Percentiles rank a stretch among this genome's conserved stretches.
phyloP scores from a whole-genome alignment of 139 green algal species.

The Picochlorum sp. region DNA sequence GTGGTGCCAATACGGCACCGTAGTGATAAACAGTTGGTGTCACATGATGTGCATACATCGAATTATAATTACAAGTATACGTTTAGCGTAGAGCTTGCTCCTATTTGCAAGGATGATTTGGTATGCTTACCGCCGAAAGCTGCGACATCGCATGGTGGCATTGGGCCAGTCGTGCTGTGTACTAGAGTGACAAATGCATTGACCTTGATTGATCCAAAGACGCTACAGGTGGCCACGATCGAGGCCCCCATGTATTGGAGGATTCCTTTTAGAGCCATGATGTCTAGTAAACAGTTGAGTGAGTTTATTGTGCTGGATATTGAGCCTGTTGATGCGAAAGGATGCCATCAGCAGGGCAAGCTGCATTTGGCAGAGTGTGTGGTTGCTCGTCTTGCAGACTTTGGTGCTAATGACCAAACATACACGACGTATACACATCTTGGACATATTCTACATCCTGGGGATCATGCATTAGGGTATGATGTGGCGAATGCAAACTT shows the following conservation, averaged over 20 bases:
- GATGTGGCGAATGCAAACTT: slow-evolving; percentile 74
- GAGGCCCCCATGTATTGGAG: slow-evolving; percentile 73
- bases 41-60: slow-evolving; percentile 82
- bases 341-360: slow-evolving; percentile 1
- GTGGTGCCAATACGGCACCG: slow-evolving; percentile 39
- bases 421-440: slow-evolving; percentile 76
- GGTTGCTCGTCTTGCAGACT: slow-evolving; percentile 76
- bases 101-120: slow-evolving; percentile 93
- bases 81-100: slow-evolving; percentile 91
- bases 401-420: slow-evolving; percentile 82
- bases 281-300: slow-evolving; percentile 54
- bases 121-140: slow-evolving; percentile 80
- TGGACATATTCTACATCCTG: slow-evolving; percentile 72
- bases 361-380: slow-evolving; percentile 37
- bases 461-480: slow-evolving; percentile 84
- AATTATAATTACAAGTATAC: slow-evolving; percentile 99
- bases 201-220: slow-evolving; percentile 75
- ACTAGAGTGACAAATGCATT: slow-evolving; percentile 77
- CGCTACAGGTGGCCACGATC: slow-evolving; percentile 50
- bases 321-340: slow-evolving; percentile 39
- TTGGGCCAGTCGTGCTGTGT: slow-evolving; percentile 85
- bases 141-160: slow-evolving; percentile 47
- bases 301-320: slow-evolving; percentile 91
- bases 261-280: slow-evolving; percentile 51
- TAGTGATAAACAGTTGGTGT: slow-evolving; percentile 95